These are phyloP conservation scores for Vitis cinerea DNA, from an alignment of 164 flowering plant species.

Conservation along the genomic window DNA sequence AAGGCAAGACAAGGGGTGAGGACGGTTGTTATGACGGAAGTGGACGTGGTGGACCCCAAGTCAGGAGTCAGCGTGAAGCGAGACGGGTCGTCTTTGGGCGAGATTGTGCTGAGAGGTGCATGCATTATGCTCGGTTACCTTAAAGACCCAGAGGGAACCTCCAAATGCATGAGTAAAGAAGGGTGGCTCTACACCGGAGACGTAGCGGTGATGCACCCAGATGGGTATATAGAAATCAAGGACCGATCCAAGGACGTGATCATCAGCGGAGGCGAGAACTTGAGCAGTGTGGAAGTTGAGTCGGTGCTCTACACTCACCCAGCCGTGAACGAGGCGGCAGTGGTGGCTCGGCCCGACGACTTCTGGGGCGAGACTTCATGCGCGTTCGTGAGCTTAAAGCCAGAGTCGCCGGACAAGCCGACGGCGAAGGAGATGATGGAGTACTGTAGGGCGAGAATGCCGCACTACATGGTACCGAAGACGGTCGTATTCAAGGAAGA, in stretches of 20 bases:
- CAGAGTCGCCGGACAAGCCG: background rate
- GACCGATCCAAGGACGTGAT: slow-evolving; percentile 17
- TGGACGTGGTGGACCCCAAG: slow-evolving; percentile 35
- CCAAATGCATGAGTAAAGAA: slow-evolving; percentile 13
- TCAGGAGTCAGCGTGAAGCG: slow-evolving; percentile 29
- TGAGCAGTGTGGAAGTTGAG: slow-evolving; percentile 45
- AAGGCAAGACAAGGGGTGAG: slow-evolving; percentile 56
- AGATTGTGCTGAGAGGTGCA: slow-evolving; percentile 42
- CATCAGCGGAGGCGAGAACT: too few relatives aligned
- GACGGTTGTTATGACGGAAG: slow-evolving; percentile 22
- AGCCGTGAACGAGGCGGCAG: slow-evolving; percentile 26
- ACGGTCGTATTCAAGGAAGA: slow-evolving; percentile 21
- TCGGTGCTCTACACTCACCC: slow-evolving; percentile 27
- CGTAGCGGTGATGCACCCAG: slow-evolving; percentile 42
- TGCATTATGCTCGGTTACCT: slow-evolving; percentile 39
- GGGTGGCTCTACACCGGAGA: slow-evolving; percentile 48
- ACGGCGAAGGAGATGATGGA: slow-evolving; percentile 17
- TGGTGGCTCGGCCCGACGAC: slow-evolving; percentile 28
- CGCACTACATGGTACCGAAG: slow-evolving; percentile 20
- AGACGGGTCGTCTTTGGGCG: slow-evolving; percentile 43
- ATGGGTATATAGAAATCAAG: slow-evolving; percentile 42
- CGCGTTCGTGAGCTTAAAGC: slow-evolving; percentile 26
- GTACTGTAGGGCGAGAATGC: slow-evolving; percentile 18
- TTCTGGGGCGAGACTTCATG: slow-evolving; percentile 32
- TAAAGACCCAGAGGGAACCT: slow-evolving; percentile 33